Conservation (phyloP, 2,329 filamentous ascomycete species). For the Plenodomus lindquistii region DNA sequence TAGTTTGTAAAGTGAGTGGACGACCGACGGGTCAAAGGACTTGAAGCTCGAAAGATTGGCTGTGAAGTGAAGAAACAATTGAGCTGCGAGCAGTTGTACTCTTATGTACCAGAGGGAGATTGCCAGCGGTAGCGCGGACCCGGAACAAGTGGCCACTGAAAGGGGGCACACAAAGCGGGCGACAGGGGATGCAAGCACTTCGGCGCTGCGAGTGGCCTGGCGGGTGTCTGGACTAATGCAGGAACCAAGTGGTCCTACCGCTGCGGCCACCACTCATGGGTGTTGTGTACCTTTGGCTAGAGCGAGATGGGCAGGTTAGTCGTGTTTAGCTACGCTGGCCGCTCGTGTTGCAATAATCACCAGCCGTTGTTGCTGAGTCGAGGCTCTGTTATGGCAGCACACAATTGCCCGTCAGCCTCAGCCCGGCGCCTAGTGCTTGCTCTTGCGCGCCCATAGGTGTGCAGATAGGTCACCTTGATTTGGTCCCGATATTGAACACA, state of each 20-base stretch:
- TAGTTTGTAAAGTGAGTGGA: slow-evolving; percentile 48
- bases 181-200: slow-evolving; percentile 30
- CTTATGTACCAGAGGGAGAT: slow-evolving; percentile 47
- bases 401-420: slow-evolving; percentile 11
- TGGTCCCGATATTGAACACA: slow-evolving; percentile 7
- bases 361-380: slow-evolving; percentile 26
- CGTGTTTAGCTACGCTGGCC: slow-evolving; percentile 28
- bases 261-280: slow-evolving; percentile 28
- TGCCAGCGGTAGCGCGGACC: slow-evolving; percentile 41
- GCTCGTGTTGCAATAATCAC: slow-evolving; percentile 42
- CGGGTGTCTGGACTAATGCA: slow-evolving; percentile 40
- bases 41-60: slow-evolving; percentile 43
- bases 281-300: slow-evolving; percentile 31
- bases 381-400: slow-evolving; percentile 21
- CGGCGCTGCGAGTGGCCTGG: slow-evolving; percentile 34
- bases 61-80: slow-evolving; percentile 40
- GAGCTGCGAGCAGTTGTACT: slow-evolving; percentile 17
- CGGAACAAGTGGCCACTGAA: slow-evolving; percentile 39
- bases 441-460: slow-evolving; percentile 15
- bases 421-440: slow-evolving; percentile 29
- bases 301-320: slow-evolving; percentile 31
- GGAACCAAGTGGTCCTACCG: slow-evolving; percentile 38
- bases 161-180: slow-evolving; percentile 30
- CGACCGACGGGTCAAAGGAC: slow-evolving; percentile 47
- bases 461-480: slow-evolving; percentile 9